Percentiles rank a stretch among this genome's conserved stretches.
These are phyloP conservation scores for Kingdonia uniflora DNA, from an alignment of 164 flowering plant genomes.

Conservation along the genomic window DNA sequence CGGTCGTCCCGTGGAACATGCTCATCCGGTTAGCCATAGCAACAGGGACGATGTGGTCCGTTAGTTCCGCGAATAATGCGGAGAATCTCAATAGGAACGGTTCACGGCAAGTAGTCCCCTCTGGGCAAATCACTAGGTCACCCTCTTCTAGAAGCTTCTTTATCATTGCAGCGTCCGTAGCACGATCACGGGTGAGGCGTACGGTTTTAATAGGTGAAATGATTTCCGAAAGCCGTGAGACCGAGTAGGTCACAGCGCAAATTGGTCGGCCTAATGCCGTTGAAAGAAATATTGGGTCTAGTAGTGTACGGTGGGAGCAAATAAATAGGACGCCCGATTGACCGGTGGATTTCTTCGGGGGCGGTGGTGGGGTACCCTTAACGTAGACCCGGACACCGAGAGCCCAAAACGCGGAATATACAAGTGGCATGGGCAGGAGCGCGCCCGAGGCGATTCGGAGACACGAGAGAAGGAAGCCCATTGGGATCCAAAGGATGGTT, in stretches of 20 bases:
- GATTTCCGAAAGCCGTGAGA: slow-evolving; percentile 19
- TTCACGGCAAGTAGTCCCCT: slow-evolving; percentile 41
- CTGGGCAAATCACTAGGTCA: slow-evolving; percentile 34
- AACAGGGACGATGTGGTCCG: slow-evolving; percentile 27
- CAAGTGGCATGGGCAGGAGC: slow-evolving; percentile 20
- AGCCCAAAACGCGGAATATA: slow-evolving; percentile 10
- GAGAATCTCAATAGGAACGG: slow-evolving; percentile 32
- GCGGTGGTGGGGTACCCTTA: slow-evolving; percentile 5
- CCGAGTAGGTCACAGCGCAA: slow-evolving; percentile 27
- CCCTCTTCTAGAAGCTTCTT: slow-evolving; percentile 19
- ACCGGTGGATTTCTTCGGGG: background rate
- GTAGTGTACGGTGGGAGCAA: slow-evolving; percentile 57
- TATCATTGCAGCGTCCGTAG: slow-evolving; percentile 20
- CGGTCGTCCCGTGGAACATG: slow-evolving; percentile 35
- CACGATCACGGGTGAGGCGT: slow-evolving; percentile 21
- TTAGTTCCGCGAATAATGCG: slow-evolving; percentile 30
- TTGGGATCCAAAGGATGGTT: slow-evolving; percentile 51
- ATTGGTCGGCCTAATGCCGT: slow-evolving; percentile 11
- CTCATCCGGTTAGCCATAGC: slow-evolving; percentile 20
- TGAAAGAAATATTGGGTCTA: slow-evolving; percentile 32
- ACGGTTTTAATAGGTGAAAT: slow-evolving; percentile 30
- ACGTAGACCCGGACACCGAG: slow-evolving; percentile 18
- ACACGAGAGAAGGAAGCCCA: slow-evolving; percentile 27
- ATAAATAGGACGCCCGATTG: slow-evolving; percentile 33
- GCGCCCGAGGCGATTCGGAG: slow-evolving; percentile 14